These are phyloP conservation scores for Podochytrium sp. DNA, from an alignment of 192 early-diverging fungal genomes.

Conservation along the genomic window DNA sequence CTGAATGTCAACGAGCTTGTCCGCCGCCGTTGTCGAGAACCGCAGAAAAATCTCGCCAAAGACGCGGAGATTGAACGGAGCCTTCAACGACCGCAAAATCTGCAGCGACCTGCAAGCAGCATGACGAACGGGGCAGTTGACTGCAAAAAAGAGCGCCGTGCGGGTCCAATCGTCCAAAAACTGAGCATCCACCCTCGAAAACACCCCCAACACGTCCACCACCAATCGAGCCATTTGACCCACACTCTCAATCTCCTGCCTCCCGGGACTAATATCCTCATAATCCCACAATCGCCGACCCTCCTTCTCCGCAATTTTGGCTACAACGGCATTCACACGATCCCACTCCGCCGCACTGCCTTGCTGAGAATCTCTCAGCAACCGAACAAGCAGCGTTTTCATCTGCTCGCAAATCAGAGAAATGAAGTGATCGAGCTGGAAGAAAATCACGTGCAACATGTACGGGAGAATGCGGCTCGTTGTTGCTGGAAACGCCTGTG, in stretches of 20 bases:
- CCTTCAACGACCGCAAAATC: constrained; percentile 73
- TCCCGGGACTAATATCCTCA: constrained; percentile 70
- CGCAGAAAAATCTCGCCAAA: constrained; percentile 76
- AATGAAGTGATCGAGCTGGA: constrained; percentile 82
- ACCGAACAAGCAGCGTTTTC: constrained; percentile 71
- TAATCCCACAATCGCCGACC: constrained; percentile 80
- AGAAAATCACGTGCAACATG: constrained; percentile 75
- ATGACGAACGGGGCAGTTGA: constrained; percentile 80
- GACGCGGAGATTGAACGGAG: constrained; percentile 74
- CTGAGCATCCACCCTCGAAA: constrained; percentile 45
- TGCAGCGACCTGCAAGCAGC: constrained; percentile 88
- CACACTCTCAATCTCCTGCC: constrained; percentile 44
- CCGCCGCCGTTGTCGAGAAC: constrained; percentile 76
- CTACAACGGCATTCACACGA: constrained; percentile 39
- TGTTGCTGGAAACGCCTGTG: constrained; percentile 67
- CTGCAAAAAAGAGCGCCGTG: constrained; percentile 81
- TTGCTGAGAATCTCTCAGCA: constrained; percentile 57
- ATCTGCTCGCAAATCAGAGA: constrained; percentile 78
- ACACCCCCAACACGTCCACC: constrained; percentile 49
- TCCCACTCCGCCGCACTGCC: neutral
- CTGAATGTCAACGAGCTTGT: constrained; percentile 75
- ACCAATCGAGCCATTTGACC: constrained; percentile 46
- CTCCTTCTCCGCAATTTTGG: constrained; percentile 68
- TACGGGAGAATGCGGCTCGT: constrained; percentile 69
- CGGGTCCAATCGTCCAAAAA: constrained; percentile 70